These are phyloP conservation scores for Primulina huaijiensis DNA, from an alignment of 257 asterid genomes.

Conservation along the genomic window DNA sequence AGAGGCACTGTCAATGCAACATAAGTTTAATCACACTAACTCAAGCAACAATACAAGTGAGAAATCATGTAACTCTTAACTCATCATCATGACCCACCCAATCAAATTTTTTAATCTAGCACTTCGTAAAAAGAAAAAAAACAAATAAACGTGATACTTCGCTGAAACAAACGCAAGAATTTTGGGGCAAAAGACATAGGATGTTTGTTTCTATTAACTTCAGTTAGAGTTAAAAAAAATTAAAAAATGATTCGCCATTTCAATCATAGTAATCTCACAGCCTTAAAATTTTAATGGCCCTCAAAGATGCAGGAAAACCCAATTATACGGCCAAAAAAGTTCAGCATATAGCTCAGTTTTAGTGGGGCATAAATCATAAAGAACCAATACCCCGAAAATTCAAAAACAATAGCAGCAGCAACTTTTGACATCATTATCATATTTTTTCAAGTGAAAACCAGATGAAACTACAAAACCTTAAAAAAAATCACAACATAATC, in stretches of 20 bases:
- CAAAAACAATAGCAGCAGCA: too few species aligned
- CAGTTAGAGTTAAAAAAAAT: background rate
- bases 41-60: conserved; percentile 16
- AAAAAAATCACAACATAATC: background rate
- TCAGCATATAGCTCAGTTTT: conserved; percentile 20
- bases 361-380: conserved; percentile 1
- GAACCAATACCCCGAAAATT: background rate
- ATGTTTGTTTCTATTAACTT: background rate
- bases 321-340: background rate
- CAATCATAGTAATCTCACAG: background rate
- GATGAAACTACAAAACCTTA: background rate
- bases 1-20: background rate
- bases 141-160: background rate
- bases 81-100: background rate
- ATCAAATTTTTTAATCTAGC: background rate
- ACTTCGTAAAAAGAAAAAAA: background rate
- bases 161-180: background rate
- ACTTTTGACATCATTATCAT: conserved; percentile 3
- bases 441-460: background rate
- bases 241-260: background rate
- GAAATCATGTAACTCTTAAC: conserved; percentile 4
- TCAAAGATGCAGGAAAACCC: conserved; percentile 8
- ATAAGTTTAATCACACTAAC: conserved; percentile 11
- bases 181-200: conserved; percentile 5
- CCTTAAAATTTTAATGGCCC: background rate